Conservation (phyloP, 805 yeast species). For the Suhomyces vadensis region DNA sequence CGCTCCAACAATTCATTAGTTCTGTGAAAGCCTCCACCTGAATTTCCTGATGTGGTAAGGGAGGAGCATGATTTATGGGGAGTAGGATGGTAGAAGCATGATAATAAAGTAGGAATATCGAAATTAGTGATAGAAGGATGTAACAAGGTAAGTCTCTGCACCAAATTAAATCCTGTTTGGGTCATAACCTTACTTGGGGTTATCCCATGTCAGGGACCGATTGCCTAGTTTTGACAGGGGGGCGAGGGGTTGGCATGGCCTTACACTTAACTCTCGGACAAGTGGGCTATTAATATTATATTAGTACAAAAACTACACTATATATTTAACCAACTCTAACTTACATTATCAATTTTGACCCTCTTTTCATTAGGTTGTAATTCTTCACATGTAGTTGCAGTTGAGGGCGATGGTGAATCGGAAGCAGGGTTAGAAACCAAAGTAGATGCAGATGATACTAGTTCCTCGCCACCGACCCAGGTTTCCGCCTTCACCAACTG, state of each 20-base stretch:
- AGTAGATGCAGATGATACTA: not conserved
- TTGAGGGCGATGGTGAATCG: not conserved
- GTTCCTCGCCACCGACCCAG: slow-evolving; percentile 60
- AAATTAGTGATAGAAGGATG: not conserved
- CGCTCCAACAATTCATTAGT: not conserved
- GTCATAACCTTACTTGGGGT: no score
- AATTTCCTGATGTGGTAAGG: slow-evolving; percentile 4
- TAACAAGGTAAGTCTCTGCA: not conserved
- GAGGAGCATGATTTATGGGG: not conserved
- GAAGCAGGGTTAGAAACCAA: not conserved
- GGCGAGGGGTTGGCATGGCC: no score
- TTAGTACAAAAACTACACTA: no score
- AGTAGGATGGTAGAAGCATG: not conserved
- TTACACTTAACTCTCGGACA: no score
- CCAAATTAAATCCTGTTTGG: no score
- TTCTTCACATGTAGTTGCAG: no score
- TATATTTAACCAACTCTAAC: no score
- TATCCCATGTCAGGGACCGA: no score
- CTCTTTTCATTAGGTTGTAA: no score
- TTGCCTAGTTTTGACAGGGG: no score
- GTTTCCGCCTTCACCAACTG: slow-evolving; percentile 81
- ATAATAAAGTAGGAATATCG: not conserved
- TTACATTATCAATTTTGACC: no score
- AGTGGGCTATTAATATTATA: no score
- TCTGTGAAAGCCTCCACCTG: not conserved